Percentiles rank a stretch among this genome's conserved stretches.
These are phyloP conservation scores for Macrolepiota dolichaula DNA, from an alignment of 768 basidiomycete genomes.

Conservation along the genomic window DNA sequence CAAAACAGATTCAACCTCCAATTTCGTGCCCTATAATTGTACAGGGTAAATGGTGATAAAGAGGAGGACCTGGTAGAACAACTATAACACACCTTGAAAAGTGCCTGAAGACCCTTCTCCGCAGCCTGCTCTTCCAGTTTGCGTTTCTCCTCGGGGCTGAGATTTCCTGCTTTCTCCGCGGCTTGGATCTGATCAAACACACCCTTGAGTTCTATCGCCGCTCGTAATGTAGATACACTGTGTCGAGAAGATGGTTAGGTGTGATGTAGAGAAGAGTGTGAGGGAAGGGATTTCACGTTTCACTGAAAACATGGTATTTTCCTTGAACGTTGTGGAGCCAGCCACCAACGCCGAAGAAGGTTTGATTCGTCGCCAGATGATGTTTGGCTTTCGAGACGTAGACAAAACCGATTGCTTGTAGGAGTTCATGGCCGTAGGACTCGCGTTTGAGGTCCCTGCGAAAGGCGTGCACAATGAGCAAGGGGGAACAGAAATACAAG, in stretches of 20 bases:
- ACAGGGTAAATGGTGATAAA: neutral
- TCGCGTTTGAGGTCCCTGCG: slow-evolving; percentile 77
- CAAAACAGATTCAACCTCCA: slow-evolving; percentile 86
- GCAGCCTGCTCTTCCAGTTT: slow-evolving; percentile 89
- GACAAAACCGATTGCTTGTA: slow-evolving; percentile 85
- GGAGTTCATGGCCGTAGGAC: slow-evolving; percentile 82
- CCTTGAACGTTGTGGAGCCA: slow-evolving; percentile 93
- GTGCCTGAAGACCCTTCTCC: slow-evolving; percentile 85
- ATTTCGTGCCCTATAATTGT: slow-evolving; percentile 70
- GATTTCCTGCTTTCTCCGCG: slow-evolving; percentile 80
- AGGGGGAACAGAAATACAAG: neutral
- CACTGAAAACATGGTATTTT: slow-evolving; percentile 91
- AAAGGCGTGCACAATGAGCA: slow-evolving; percentile 6
- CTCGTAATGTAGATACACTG: slow-evolving; percentile 80
- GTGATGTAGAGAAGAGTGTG: neutral
- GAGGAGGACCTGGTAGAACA: neutral
- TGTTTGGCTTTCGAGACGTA: slow-evolving; percentile 83
- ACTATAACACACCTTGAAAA: slow-evolving; percentile 68
- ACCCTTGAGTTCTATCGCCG: slow-evolving; percentile 84
- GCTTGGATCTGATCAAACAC: slow-evolving; percentile 93
- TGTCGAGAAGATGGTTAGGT: neutral
- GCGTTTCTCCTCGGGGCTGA: slow-evolving; percentile 74
- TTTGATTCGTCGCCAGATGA: slow-evolving; percentile 69
- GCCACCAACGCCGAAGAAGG: slow-evolving; percentile 81
- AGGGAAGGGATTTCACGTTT: slow-evolving; percentile 60